Base-by-base conservation (phyloP, 2,329 filamentous ascomycete species). In the Calonectria leucothoes region DNA sequence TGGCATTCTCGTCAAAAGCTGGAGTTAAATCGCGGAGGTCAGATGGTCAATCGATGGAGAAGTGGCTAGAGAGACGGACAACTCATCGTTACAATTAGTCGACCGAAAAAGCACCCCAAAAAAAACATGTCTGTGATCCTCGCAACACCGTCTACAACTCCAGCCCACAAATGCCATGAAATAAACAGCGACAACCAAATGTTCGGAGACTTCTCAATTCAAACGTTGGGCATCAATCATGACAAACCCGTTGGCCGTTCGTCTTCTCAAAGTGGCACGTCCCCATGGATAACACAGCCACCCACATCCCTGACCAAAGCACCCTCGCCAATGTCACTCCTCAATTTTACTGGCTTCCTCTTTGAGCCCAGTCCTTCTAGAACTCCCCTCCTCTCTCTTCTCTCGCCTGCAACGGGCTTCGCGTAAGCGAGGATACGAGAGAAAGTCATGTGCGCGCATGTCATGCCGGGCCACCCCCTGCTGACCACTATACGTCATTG, bases 291-390 rank as follows among this genome's bases (percentile, higher is more conserved):
- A 33, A 65, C 39, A 49, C 61, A 64, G 59, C 59, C 59, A 64
- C 39, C 17, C 33, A 37, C 15, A 37, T 39, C 55, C 55, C 33
- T 39, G 55, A 15, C 7, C 6, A 14, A 59, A 25, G 23, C 33
- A 59, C 33, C 52, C 55, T 39, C 52, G 31, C 25, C 10, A 27
- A 12, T 45, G 55, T 39, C 33, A 25, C 55, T 39, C n/a, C 14
- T 27, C 25, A 61, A 61, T 27, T 61, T 39, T 59, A 25, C 33
- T 59, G 23, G 33, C 10, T 35, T 59, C n/a, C n/a, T 37, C 11
- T 59, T n/a, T n/a, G 17, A 37, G n/a, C 55, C 55, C 55, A 61
- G 39, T 61, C 55, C 55, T 61, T 61, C 55, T 42, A 61, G 55
- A 61, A 61, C 5, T 39, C n/a, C n/a, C n/a, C n/a, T n/a, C n/a